Base-by-base conservation (phyloP, 495 filamentous ascomycete genomes). In the Talaromyces wortmannii region DNA sequence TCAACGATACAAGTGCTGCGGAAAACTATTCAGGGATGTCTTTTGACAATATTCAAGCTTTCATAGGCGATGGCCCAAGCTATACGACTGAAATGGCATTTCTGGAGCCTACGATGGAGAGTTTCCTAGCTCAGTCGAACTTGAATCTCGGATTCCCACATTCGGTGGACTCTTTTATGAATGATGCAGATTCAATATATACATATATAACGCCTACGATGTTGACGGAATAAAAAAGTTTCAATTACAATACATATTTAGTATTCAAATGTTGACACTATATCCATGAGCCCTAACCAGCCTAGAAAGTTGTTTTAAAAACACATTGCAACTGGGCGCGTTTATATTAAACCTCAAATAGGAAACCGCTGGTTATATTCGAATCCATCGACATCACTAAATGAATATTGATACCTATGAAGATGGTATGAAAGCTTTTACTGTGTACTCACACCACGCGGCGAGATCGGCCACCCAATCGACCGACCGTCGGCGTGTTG, bases 51-150 rank as follows among this genome's bases (percentile, higher is more conserved):
- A 13, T 13, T 40, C 36, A 40, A 5, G 8, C 8, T 13, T 40
- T 40, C 2, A 40, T 40, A 40, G 36, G 36, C 13, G 36, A 40
- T 13, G 13, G 8, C 5, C 13, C 36, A 40, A 40, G 36, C 36
- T 40, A 40, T 40, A 74, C 71, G 31, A 74, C 72, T 0, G 70
- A 69, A 33, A 75, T 75, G 72, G 64, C 72, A 17, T 75, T 75
- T 44, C 52, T 75, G 51, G 71, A 75, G 51, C 72, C 72, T 36
- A 75, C 71, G 6, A 75, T 75, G 72, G 70, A 75, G 57, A 68
- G 74, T 43, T 75, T 75, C 29, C 58, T 75, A 1, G 72, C 72
- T 31, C 72, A 75, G 63, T 71, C 69, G 16, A 68, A 75, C 62
- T 66, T 75, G 16, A 70, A 73, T 57, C 45, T 75, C 44, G 71